Evolutionary conservation across 1,284 basidiomycete species (phyloP).

Genomic region (Exobasidium rhododendri): DNA sequence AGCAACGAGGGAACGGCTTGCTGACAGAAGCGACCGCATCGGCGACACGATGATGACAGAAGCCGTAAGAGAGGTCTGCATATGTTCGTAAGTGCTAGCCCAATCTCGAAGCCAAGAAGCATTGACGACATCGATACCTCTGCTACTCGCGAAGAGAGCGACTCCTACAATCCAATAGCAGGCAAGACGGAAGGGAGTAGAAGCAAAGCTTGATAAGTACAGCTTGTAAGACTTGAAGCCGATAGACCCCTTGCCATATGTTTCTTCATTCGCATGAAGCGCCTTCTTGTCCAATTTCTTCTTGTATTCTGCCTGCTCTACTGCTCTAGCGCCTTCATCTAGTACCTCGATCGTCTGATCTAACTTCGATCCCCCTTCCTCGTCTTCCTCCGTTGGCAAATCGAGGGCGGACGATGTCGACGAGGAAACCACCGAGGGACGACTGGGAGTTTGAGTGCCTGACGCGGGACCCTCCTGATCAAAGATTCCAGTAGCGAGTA

Average conservation of each 20-base stretch:
- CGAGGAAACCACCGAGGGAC: neutral
- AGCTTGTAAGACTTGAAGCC: slow-evolving; percentile 42
- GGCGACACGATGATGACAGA: neutral
- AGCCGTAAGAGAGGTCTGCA: neutral
- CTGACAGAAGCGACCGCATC: neutral
- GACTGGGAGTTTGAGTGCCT: slow-evolving; percentile 10
- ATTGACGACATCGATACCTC: slow-evolving; percentile 38
- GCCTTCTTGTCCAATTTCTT: slow-evolving; percentile 38
- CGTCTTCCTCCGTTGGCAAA: neutral
- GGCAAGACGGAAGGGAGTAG: slow-evolving; percentile 21
- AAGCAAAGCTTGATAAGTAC: slow-evolving; percentile 41
- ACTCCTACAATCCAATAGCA: slow-evolving; percentile 40
- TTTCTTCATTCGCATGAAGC: slow-evolving; percentile 45
- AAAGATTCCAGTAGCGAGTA: slow-evolving; percentile 63
- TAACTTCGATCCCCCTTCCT: slow-evolving; percentile 19
- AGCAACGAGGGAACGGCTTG: neutral
- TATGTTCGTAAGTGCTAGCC: slow-evolving; percentile 39
- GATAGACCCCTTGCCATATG: slow-evolving; percentile 42
- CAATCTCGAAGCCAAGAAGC: slow-evolving; percentile 51
- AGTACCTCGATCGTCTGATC: slow-evolving; percentile 41
- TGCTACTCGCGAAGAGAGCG: slow-evolving; percentile 36
- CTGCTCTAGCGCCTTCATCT: slow-evolving; percentile 35
- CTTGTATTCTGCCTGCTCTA: slow-evolving; percentile 37
- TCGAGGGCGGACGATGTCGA: neutral
- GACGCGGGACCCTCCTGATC: slow-evolving; percentile 55